These are phyloP conservation scores for Diaporthe longicolla DNA, from an alignment of 2,329 filamentous ascomycete genomes.

Conservation along the genomic window DNA sequence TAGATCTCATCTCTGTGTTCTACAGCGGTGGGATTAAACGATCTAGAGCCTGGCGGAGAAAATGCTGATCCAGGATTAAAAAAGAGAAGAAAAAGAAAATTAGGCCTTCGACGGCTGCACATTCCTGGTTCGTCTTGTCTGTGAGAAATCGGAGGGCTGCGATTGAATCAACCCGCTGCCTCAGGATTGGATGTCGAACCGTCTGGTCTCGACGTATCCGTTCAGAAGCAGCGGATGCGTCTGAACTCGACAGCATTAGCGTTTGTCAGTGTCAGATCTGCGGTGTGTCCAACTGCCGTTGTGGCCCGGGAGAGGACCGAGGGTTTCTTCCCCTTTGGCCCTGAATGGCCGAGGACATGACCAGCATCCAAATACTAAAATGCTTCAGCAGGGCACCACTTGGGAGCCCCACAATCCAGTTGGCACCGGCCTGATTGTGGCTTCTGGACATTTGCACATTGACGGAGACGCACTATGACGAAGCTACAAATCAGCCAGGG, in stretches of 20 bases:
- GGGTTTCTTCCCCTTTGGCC: no score
- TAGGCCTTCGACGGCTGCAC: not conserved
- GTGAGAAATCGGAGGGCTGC: not conserved
- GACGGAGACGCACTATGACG: no score
- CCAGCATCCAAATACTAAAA: not conserved
- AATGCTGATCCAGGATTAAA: not conserved
- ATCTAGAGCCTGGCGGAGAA: not conserved
- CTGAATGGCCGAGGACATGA: no score
- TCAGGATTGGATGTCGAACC: not conserved
- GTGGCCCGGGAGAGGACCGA: not conserved
- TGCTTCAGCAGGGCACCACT: not conserved
- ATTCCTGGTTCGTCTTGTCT: not conserved
- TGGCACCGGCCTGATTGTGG: not conserved
- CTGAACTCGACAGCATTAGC: not conserved
- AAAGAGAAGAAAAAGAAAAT: not conserved
- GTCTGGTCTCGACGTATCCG: not conserved
- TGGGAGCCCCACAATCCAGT: not conserved
- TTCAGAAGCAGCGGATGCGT: not conserved
- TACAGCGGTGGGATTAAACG: not conserved
- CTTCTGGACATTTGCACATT: not conserved
- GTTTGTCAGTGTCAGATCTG: not conserved
- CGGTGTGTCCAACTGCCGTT: no score
- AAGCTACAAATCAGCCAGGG: not conserved
- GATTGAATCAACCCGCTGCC: not conserved
- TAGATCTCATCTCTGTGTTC: not conserved